Evolutionary conservation across 164 flowering plant genomes (phyloP).

Genomic region (Nymphaea thermarum): DNA sequence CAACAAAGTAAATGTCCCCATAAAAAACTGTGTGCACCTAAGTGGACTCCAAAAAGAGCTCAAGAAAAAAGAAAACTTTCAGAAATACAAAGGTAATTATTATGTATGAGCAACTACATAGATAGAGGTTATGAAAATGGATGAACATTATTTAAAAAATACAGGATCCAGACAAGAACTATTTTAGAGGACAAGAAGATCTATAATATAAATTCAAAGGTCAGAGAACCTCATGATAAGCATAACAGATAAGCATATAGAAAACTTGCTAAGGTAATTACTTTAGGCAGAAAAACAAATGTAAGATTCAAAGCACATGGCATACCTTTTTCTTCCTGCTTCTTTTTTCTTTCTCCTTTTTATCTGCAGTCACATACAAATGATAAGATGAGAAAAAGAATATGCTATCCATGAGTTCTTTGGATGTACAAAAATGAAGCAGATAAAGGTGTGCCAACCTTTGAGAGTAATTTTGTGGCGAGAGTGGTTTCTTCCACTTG

Average conservation of each 20-base stretch:
- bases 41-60: too few relatives aligned
- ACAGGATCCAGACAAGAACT: too few relatives aligned
- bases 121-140: too few relatives aligned
- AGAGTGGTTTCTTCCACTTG: constrained; percentile 74
- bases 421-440: neutral
- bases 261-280: neutral
- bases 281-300: neutral
- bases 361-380: constrained; percentile 37
- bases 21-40: too few relatives aligned
- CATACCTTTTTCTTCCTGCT: constrained; percentile 88
- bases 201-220: too few relatives aligned
- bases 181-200: too few relatives aligned
- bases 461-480: constrained; percentile 41
- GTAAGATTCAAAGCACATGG: neutral
- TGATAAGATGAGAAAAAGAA: neutral
- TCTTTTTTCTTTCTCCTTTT: constrained; percentile 60
- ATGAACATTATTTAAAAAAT: too few relatives aligned
- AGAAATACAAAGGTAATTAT: too few relatives aligned
- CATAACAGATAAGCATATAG: neutral
- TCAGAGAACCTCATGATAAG: too few relatives aligned
- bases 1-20: too few relatives aligned
- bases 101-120: too few relatives aligned
- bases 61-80: too few relatives aligned
- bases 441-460: constrained; percentile 24
- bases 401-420: neutral